Evolutionary conservation across 2,329 filamentous ascomycete genomes (phyloP), one percentile per base, ranked within the genome.

Genomic region (Aspergillus sp.): DNA sequence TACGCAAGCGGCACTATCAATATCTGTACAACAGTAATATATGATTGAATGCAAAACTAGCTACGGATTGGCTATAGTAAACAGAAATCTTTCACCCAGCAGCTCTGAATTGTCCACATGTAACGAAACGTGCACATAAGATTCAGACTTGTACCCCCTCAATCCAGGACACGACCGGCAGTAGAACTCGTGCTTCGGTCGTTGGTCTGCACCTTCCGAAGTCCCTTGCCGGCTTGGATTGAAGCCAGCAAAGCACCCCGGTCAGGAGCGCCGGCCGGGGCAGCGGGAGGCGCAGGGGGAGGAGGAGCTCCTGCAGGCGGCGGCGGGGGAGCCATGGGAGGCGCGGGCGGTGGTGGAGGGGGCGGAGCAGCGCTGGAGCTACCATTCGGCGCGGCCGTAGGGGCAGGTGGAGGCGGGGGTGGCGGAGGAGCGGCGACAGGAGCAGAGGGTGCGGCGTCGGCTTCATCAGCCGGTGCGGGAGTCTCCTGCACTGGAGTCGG

Each of bases 151-250:
- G 21, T 6, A 23, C 21, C 6, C 21, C 34, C 13, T 29, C 17
- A 19, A 20, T 17, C n/a, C 14, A 84, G 63, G 54, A 97, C 92
- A 55, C 85, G 83, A n/a, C 93, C 93, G 19, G 90, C 88, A 53
- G 86, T 79, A 48, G 85, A 71, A 47, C 89, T 82, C 45, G 64
- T 73, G 72, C 92, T 97, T 71, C 86, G 87, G 72, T 99, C 94
- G 72, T 90, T 92, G 1, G 94, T 97, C 70, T 87, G 78, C 20
- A 91, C 91, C 80, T 97, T 97, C 78, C 82, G 91, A 67, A 99
- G 76, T 2, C 85, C 73, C 72, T 73, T 91, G 41, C 94, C 93
- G 57, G 84, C 76, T 67, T 93, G 86, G 56, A 99, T 97, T 69
- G 96, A 85, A 54, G 86, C 86, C 58, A 99, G 72, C 65, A 99